Evolutionary conservation across 2,329 filamentous ascomycete species (phyloP).

Genomic region (Passalora sequoiae): DNA sequence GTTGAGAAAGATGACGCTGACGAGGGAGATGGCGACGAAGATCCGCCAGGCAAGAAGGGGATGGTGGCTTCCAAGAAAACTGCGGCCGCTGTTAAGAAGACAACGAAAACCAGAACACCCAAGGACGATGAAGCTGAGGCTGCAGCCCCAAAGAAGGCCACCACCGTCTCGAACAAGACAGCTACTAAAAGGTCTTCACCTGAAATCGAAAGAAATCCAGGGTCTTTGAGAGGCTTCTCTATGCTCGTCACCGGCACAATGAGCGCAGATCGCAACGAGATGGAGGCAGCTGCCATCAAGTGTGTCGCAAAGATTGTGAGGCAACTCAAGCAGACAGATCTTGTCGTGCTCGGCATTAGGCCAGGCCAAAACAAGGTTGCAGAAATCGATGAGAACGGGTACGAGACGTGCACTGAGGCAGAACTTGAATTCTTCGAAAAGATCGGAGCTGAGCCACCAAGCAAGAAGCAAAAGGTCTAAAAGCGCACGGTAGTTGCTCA

Average conservation of each 20-base stretch:
- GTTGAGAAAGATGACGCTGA: not conserved
- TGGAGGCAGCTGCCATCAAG: slow-evolving; percentile 11
- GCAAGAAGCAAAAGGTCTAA: slow-evolving; percentile 10
- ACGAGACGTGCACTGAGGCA: slow-evolving; percentile 15
- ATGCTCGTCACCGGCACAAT: slow-evolving; percentile 14
- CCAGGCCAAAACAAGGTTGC: slow-evolving; percentile 21
- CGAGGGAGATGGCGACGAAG: slow-evolving; percentile 2
- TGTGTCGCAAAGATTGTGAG: slow-evolving; percentile 10
- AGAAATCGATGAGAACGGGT: slow-evolving; percentile 15
- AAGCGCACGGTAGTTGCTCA: too few species aligned
- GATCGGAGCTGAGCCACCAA: slow-evolving; percentile 13
- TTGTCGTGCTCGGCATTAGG: slow-evolving; percentile 14
- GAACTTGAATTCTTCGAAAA: slow-evolving; percentile 17
- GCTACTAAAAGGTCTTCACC: not conserved
- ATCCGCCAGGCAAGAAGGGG: slow-evolving; percentile 1
- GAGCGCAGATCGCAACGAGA: slow-evolving; percentile 9
- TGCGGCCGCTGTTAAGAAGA: not conserved
- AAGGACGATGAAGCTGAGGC: too few species aligned
- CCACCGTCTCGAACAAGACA: too few species aligned
- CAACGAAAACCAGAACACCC: too few species aligned
- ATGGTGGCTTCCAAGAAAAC: not conserved
- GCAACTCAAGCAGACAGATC: slow-evolving; percentile 13
- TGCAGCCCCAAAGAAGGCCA: slow-evolving; percentile 4
- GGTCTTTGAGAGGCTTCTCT: slow-evolving; percentile 7
- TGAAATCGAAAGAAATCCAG: slow-evolving; percentile 4